Evolutionary conservation across 352 stramenopile species (phyloP).

Genomic region (Phytophthora pisi): DNA sequence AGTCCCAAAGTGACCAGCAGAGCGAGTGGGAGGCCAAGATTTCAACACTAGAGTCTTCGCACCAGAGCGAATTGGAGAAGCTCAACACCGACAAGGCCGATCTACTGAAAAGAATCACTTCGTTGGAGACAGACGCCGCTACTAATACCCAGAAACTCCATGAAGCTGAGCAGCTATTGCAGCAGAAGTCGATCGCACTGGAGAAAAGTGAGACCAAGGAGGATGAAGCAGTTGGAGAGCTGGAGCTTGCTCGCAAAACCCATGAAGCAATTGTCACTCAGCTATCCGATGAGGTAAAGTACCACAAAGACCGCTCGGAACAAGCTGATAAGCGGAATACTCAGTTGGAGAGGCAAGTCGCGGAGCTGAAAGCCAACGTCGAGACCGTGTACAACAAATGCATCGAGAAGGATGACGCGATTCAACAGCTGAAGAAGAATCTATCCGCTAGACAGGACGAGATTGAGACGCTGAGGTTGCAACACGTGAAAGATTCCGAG

Average conservation of each 20-base stretch:
- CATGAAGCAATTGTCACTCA: constrained; percentile 23
- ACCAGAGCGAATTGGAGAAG: constrained; percentile 29
- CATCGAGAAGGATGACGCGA: constrained; percentile 62
- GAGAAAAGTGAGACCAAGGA: constrained; percentile 19
- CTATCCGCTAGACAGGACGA: constrained; percentile 53
- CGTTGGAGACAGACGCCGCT: constrained; percentile 18
- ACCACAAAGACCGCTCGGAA: constrained; percentile 43
- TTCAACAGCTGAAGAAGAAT: constrained; percentile 56
- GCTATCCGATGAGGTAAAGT: constrained; percentile 31
- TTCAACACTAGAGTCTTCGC: constrained; percentile 8
- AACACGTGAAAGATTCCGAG: constrained; percentile 54
- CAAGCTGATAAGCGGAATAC: constrained; percentile 35
- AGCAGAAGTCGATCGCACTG: constrained; percentile 17
- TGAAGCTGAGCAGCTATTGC: constrained; percentile 25
- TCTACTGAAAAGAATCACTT: constrained; percentile 14
- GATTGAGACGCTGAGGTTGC: constrained; percentile 50
- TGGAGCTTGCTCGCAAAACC: constrained; percentile 26
- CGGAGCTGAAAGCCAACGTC: constrained; percentile 52
- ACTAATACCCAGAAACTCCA: constrained; percentile 1
- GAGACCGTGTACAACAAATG: constrained; percentile 55
- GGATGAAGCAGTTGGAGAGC: constrained; percentile 10
- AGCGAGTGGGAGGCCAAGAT: constrained; percentile 23
- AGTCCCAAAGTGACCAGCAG: constrained; percentile 22
- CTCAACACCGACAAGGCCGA: constrained; percentile 20
- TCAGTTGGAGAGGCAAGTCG: constrained; percentile 52